Evolutionary conservation across 106 monocot genomes (phyloP).

Genomic region (Dendrobium nobile): DNA sequence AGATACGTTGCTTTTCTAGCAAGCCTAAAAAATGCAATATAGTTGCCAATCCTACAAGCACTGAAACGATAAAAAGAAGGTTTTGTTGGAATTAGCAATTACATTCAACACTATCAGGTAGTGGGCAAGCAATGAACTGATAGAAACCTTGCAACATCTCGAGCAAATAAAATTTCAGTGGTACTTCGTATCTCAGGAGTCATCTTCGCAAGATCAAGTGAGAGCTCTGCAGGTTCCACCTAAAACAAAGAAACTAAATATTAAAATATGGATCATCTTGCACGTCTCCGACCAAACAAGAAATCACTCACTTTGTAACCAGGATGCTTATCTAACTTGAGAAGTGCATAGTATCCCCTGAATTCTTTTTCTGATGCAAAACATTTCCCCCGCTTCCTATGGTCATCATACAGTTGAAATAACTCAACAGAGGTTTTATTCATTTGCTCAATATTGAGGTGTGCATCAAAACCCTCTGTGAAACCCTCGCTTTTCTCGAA

Average conservation of each 20-base stretch:
- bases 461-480: conserved; percentile 96
- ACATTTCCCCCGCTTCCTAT: conserved; percentile 59
- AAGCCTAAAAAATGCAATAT: conserved; percentile 85
- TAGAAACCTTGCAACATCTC: conserved; percentile 80
- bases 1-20: conserved; percentile 90
- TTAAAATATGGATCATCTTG: background rate
- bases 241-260: conserved; percentile 23
- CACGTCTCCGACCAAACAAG: conserved; percentile 1
- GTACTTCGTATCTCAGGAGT: conserved; percentile 66
- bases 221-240: conserved; percentile 98
- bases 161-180: conserved; percentile 77
- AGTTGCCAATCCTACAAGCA: conserved; percentile 79
- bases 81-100: conserved; percentile 1
- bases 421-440: conserved; percentile 95
- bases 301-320: conserved; percentile 68
- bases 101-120: conserved; percentile 5
- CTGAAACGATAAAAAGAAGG: conserved; percentile 31
- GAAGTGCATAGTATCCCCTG: conserved; percentile 94
- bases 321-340: conserved; percentile 94
- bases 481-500: conserved; percentile 94
- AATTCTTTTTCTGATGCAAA: conserved; percentile 83
- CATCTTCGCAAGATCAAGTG: conserved; percentile 96
- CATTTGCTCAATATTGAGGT: conserved; percentile 99
- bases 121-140: background rate
- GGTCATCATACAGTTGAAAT: conserved; percentile 98